phyloP scores from a whole-genome alignment of 352 stramenopile species.

The Phytophthora megakarya region DNA sequence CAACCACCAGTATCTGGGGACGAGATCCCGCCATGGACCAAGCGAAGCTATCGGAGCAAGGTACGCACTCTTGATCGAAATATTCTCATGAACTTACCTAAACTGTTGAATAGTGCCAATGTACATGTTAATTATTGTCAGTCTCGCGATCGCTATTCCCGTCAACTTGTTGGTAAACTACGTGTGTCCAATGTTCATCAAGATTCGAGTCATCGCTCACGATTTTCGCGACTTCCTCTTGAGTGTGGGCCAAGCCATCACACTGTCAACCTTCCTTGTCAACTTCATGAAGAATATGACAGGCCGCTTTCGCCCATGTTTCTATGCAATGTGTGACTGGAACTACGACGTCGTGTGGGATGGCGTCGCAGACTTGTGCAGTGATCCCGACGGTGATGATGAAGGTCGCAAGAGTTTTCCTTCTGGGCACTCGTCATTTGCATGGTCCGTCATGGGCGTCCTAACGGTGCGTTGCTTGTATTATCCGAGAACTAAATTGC shows the following conservation, averaged over 20 bases:
- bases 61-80: constrained; percentile 12
- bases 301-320: constrained; percentile 72
- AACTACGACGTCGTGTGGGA: constrained; percentile 70
- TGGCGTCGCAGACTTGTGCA: constrained; percentile 65
- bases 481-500: neutral
- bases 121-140: constrained; percentile 45
- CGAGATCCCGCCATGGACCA: constrained; percentile 55
- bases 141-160: constrained; percentile 43
- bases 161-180: constrained; percentile 66
- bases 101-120: constrained; percentile 59
- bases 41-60: constrained; percentile 50
- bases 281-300: constrained; percentile 77
- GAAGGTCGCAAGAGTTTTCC: constrained; percentile 77
- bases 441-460: constrained; percentile 70
- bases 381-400: constrained; percentile 46
- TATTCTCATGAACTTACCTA: neutral
- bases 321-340: constrained; percentile 82
- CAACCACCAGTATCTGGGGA: constrained; percentile 47
- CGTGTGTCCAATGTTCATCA: constrained; percentile 51
- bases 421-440: constrained; percentile 73
- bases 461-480: constrained; percentile 50
- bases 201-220: constrained; percentile 54
- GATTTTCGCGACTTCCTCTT: constrained; percentile 79
- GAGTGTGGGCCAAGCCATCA: constrained; percentile 56
- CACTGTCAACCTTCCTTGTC: constrained; percentile 59